Evolutionary conservation across 208 protist genomes (phyloP).

Genomic region (Trypanosoma conorhini): DNA sequence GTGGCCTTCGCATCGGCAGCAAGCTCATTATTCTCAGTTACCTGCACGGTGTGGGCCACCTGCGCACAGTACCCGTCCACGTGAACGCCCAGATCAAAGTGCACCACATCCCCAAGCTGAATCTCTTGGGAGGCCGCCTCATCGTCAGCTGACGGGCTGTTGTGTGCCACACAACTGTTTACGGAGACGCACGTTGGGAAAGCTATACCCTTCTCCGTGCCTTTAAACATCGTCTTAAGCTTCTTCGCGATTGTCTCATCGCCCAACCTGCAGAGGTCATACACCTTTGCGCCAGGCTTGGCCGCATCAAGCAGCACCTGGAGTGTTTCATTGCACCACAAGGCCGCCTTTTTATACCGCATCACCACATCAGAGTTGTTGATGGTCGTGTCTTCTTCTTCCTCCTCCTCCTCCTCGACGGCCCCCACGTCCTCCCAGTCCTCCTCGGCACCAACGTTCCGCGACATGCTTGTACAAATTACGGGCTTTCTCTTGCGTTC

Average conservation of each 20-base stretch:
- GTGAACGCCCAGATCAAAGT: slow-evolving; percentile 99
- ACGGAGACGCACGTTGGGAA: slow-evolving; percentile 99
- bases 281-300: slow-evolving; percentile 89
- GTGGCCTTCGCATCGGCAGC: slow-evolving; percentile 87
- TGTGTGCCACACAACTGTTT: slow-evolving; percentile 98
- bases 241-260: slow-evolving; percentile 87
- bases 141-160: slow-evolving; percentile 93
- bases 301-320: slow-evolving; percentile 81
- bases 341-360: slow-evolving; percentile 96
- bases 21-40: slow-evolving; percentile 82
- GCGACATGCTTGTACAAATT: slow-evolving; percentile 49
- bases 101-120: slow-evolving; percentile 95
- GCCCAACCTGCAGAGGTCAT: slow-evolving; percentile 84
- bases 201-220: slow-evolving; percentile 97
- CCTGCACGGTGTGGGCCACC: slow-evolving; percentile 96
- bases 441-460: slow-evolving; percentile 64
- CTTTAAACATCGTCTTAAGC: slow-evolving; percentile 92
- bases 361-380: slow-evolving; percentile 96
- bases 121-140: slow-evolving; percentile 75
- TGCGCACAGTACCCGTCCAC: slow-evolving; percentile 98
- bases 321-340: slow-evolving; percentile 96
- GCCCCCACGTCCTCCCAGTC: slow-evolving; percentile 59
- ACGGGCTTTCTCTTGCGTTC: not conserved
- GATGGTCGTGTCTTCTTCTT: slow-evolving; percentile 93
- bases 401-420: slow-evolving; percentile 74